These are phyloP conservation scores for Beauveria sp. DNA, from an alignment of 2,329 filamentous ascomycete genomes.

Conservation along the genomic window DNA sequence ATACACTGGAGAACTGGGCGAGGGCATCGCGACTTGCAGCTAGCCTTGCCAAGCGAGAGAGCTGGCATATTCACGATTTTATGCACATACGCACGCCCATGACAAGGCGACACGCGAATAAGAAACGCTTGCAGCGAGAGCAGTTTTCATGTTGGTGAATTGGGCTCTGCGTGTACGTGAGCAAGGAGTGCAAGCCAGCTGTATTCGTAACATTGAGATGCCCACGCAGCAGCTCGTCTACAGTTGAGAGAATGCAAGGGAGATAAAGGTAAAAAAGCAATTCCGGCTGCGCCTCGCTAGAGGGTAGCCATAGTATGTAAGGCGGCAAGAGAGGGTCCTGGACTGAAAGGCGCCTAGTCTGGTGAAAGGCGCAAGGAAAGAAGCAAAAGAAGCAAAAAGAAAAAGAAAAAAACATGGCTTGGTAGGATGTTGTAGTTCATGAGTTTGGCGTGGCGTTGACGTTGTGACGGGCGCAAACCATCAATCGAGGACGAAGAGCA, in stretches of 20 bases:
- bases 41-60: neutral
- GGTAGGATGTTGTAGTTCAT: neutral
- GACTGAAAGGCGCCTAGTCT: neutral
- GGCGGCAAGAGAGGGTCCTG: neutral
- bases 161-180: too few species aligned
- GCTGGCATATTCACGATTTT: neutral
- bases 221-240: too few species aligned
- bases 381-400: neutral
- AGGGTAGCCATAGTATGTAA: neutral
- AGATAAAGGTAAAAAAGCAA: neutral
- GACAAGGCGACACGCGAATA: neutral
- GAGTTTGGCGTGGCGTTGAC: too few species aligned
- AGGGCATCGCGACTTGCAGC: neutral
- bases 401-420: neutral
- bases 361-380: neutral
- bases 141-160: neutral
- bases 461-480: too few species aligned
- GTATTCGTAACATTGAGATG: too few species aligned
- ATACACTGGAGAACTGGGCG: neutral
- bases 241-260: too few species aligned
- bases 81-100: too few species aligned
- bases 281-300: neutral
- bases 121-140: neutral
- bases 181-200: too few species aligned
- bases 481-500: neutral